phyloP scores from a whole-genome alignment of 2,329 filamentous ascomycete species.

The Tolypocladium amazonense region DNA sequence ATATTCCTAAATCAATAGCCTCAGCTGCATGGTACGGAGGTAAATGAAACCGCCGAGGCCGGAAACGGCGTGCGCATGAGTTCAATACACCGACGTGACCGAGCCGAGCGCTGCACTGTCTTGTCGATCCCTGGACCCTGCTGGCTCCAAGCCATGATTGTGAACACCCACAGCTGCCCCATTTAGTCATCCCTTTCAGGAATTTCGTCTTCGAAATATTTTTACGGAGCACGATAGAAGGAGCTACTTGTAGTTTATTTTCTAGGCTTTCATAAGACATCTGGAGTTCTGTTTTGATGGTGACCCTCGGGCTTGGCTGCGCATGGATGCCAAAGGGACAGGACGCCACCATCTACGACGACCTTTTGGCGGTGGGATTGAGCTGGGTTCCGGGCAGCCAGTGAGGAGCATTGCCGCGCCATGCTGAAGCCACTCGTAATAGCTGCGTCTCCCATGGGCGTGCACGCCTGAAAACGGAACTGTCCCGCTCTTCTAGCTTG shows the following conservation, averaged over 20 bases:
- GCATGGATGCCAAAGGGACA: neutral
- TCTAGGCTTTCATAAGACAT: neutral
- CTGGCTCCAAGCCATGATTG: neutral
- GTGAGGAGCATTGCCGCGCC: neutral
- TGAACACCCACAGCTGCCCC: neutral
- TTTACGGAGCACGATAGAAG: too few relatives aligned
- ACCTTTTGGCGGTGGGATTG: neutral
- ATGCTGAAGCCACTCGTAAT: neutral
- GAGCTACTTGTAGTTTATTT: neutral
- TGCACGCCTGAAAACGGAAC: neutral
- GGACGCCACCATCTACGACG: too few relatives aligned
- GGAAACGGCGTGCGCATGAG: neutral
- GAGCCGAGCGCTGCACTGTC: neutral
- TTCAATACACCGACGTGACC: neutral
- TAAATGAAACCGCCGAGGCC: neutral
- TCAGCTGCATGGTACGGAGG: neutral
- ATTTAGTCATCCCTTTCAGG: neutral
- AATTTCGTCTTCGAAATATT: neutral
- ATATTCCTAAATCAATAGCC: neutral
- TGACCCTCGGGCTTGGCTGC: neutral
- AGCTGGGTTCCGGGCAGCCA: neutral
- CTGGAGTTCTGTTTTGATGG: neutral
- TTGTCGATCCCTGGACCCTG: neutral
- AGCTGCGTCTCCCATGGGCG: neutral
- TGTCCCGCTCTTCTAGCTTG: neutral